phyloP scores from a whole-genome alignment of 2,329 filamentous ascomycete genomes.

The Apiospora phragmitis region DNA sequence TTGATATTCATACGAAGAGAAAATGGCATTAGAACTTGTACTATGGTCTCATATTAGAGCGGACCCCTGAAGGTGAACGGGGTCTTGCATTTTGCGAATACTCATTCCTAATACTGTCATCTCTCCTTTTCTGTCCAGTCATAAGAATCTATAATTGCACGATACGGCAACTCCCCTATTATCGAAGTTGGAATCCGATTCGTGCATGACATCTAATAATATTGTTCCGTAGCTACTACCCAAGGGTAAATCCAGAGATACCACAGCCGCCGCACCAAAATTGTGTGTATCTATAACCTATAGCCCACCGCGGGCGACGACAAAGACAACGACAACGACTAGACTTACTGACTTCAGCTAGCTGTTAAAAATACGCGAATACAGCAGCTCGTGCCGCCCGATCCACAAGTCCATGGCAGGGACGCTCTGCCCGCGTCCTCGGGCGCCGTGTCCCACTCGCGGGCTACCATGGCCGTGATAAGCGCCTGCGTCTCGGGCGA shows the following conservation, averaged over 20 bases:
- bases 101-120: not conserved
- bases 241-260: not conserved
- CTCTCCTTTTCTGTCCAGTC: not conserved
- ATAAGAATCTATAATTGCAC: not conserved
- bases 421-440: slow-evolving; percentile 72
- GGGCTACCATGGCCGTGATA: slow-evolving; percentile 58
- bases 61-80: not conserved
- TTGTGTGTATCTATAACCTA: not conserved
- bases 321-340: slow-evolving; percentile 62
- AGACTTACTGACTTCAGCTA: slow-evolving; percentile 37
- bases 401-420: slow-evolving; percentile 82
- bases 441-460: slow-evolving; percentile 58
- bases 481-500: slow-evolving; percentile 56
- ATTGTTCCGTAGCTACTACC: not conserved
- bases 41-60: not conserved
- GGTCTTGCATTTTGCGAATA: not conserved
- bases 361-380: slow-evolving; percentile 86
- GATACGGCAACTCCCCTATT: not conserved
- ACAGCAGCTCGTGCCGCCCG: slow-evolving; percentile 78
- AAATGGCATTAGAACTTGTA: not conserved
- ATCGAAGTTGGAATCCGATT: not conserved
- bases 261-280: not conserved
- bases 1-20: not conserved
- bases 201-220: not conserved
- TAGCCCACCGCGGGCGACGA: slow-evolving; percentile 73